These are phyloP conservation scores for Fusarium anthophilum DNA, from an alignment of 2,329 filamentous ascomycete species.

Conservation along the genomic window DNA sequence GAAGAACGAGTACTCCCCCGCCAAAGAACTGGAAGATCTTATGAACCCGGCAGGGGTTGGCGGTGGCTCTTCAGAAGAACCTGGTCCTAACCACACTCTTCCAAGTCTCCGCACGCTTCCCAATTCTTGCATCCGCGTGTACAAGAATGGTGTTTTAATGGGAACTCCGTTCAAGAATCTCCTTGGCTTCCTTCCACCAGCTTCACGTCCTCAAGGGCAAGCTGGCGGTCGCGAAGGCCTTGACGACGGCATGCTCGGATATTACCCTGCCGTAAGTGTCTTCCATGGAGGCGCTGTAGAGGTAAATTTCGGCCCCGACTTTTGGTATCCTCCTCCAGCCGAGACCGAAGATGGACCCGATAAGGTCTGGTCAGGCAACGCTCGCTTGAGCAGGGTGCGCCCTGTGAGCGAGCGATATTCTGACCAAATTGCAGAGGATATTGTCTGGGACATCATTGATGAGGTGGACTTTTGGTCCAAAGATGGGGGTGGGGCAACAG, in stretches of 20 bases:
- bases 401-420: slow-evolving; percentile 82
- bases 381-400: slow-evolving; percentile 53
- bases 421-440: slow-evolving; percentile 94
- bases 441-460: slow-evolving; percentile 92
- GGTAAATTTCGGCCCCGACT: slow-evolving; percentile 92
- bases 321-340: slow-evolving; percentile 84
- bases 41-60: slow-evolving; percentile 68
- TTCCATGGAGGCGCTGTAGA: slow-evolving; percentile 92
- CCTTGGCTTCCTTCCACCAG: slow-evolving; percentile 89
- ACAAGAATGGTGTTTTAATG: slow-evolving; percentile 89
- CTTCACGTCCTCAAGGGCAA: slow-evolving; percentile 77
- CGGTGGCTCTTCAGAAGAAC: slow-evolving; percentile 63
- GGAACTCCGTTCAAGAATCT: slow-evolving; percentile 90
- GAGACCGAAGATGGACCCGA: slow-evolving; percentile 60
- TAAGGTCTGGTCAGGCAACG: slow-evolving; percentile 49
- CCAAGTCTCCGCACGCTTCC: slow-evolving; percentile 87
- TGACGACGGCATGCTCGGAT: slow-evolving; percentile 94
- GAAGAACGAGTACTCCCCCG: slow-evolving; percentile 86
- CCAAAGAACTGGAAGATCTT: slow-evolving; percentile 87
- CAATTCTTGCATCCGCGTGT: slow-evolving; percentile 85
- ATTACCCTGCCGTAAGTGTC: slow-evolving; percentile 92
- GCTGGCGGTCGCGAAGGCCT: slow-evolving; percentile 84
- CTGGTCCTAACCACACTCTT: slow-evolving; percentile 76
- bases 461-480: slow-evolving; percentile 91
- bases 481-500: slow-evolving; percentile 65